phyloP scores from a whole-genome alignment of 2,329 filamentous ascomycete species.

The Hymenoscyphus fructigenus region DNA sequence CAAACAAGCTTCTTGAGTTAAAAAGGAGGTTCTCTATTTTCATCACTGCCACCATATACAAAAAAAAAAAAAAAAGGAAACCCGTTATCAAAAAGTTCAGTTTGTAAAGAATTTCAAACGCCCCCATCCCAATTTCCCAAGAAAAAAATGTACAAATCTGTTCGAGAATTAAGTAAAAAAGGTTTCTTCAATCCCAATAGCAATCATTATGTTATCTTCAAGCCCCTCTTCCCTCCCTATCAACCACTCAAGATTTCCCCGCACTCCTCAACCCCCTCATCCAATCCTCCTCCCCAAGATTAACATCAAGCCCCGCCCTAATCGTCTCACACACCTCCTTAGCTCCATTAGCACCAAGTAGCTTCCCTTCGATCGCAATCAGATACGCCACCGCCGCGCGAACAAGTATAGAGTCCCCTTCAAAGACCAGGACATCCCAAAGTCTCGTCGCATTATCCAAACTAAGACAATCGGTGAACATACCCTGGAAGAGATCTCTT shows the following conservation, averaged over 20 bases:
- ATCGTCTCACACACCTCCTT: constrained; percentile 26
- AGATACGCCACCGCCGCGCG: constrained; percentile 70
- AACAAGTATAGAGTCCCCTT: constrained; percentile 72
- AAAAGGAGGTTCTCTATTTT: neutral
- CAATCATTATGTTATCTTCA: neutral
- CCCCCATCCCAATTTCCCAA: neutral
- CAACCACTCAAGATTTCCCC: constrained; percentile 20
- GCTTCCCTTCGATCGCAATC: constrained; percentile 47
- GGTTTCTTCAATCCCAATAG: too few species aligned
- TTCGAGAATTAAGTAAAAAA: neutral
- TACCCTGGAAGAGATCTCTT: constrained; percentile 57
- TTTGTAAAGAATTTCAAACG: too few species aligned
- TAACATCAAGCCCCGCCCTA: constrained; percentile 15
- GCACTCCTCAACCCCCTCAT: constrained; percentile 28
- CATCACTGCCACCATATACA: neutral
- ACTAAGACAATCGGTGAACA: constrained; percentile 63
- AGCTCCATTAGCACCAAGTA: constrained; percentile 42
- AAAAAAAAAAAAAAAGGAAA: too few species aligned
- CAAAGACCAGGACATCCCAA: constrained; percentile 82
- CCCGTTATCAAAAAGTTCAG: too few species aligned
- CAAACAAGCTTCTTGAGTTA: neutral
- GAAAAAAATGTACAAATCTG: neutral
- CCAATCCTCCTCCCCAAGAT: constrained; percentile 31
- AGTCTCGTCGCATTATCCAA: constrained; percentile 71
- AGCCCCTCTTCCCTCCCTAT: neutral